Evolutionary conservation across 1,284 basidiomycete genomes (phyloP).

Genomic region (Mycena citricolor): DNA sequence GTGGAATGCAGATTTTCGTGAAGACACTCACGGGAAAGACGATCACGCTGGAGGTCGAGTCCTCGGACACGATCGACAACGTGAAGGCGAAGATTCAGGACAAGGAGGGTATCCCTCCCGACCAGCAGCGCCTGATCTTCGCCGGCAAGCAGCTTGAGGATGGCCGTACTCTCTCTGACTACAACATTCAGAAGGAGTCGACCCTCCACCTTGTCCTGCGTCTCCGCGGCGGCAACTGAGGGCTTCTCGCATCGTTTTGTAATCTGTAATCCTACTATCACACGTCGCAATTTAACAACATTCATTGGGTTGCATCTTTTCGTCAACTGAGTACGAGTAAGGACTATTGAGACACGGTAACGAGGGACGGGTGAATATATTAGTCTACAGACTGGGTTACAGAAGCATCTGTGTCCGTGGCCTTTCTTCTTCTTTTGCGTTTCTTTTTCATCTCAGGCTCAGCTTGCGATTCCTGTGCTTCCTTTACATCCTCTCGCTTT

Average conservation of each 20-base stretch:
- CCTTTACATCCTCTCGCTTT: constrained; percentile 38
- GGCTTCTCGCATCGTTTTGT: not conserved
- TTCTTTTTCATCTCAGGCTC: constrained; percentile 1
- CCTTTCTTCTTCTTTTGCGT: constrained; percentile 29
- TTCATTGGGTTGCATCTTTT: not conserved
- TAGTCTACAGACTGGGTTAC: not conserved
- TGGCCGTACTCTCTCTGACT: constrained; percentile 71
- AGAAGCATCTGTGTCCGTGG: not conserved
- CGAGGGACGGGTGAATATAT: constrained; percentile 47
- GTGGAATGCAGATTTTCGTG: constrained; percentile 71
- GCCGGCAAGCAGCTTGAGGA: constrained; percentile 82
- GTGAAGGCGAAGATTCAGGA: constrained; percentile 91
- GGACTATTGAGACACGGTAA: constrained; percentile 91
- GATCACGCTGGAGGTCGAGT: constrained; percentile 92
- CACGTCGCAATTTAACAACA: constrained; percentile 76
- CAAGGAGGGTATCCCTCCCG: constrained; percentile 92
- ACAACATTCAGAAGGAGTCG: constrained; percentile 78
- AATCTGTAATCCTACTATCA: not conserved
- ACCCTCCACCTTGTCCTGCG: constrained; percentile 80
- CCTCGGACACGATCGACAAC: constrained; percentile 89
- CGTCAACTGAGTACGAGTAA: not conserved
- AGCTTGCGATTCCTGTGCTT: constrained; percentile 39
- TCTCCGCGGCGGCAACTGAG: constrained; percentile 49
- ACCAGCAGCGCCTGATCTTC: constrained; percentile 90
- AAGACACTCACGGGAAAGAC: constrained; percentile 93